These are phyloP conservation scores for Eremochloa ophiuroides DNA, from an alignment of 176 grass and related monocot genomes.

Conservation along the genomic window DNA sequence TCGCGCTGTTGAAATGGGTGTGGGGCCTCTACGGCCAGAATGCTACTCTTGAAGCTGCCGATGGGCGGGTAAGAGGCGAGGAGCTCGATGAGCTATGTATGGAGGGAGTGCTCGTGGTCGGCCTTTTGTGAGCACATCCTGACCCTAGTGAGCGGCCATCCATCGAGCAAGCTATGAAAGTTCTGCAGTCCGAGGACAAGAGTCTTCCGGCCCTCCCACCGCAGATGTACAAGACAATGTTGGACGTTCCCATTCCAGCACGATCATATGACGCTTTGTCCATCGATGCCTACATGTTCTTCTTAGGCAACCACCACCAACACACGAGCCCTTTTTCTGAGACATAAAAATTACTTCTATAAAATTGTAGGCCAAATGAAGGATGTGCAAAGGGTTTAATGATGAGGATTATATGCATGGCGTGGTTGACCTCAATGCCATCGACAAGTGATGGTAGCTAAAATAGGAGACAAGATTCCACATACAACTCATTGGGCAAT, in stretches of 20 bases:
- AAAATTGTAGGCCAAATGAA: too few relatives aligned
- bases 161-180: neutral
- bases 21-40: neutral
- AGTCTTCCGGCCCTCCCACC: neutral
- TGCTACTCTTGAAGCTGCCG: neutral
- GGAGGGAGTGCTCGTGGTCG: neutral
- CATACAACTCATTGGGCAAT: too few relatives aligned
- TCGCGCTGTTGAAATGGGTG: neutral
- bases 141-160: neutral
- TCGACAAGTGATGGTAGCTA: too few relatives aligned
- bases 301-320: too few relatives aligned
- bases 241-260: neutral
- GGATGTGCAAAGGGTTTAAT: too few relatives aligned
- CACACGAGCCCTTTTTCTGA: too few relatives aligned
- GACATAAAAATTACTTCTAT: too few relatives aligned
- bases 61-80: neutral
- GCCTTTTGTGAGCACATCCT: too few relatives aligned
- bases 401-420: too few relatives aligned
- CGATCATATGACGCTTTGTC: neutral
- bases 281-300: neutral
- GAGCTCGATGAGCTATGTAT: neutral
- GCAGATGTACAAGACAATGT: neutral
- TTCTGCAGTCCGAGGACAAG: too few relatives aligned
- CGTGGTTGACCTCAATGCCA: too few relatives aligned
- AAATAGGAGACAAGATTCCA: too few relatives aligned